A percentile compares a stretch with the other conserved stretches of the same genome.
phyloP scores from a whole-genome alignment of 2,329 filamentous ascomycete genomes.

The Teratosphaeria zuluensis region DNA sequence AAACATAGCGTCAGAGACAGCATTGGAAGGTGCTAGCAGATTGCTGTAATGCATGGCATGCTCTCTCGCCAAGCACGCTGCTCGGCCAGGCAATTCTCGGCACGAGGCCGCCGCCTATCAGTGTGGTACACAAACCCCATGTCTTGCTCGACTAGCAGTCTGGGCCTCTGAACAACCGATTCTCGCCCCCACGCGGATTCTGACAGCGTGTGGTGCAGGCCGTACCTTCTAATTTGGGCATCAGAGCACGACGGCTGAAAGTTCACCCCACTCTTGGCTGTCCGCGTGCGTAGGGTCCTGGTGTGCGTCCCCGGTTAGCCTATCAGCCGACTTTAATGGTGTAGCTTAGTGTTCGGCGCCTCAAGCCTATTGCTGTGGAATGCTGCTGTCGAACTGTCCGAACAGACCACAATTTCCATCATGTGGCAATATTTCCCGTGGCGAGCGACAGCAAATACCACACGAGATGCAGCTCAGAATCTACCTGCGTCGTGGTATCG shows the following conservation, averaged over 20 bases:
- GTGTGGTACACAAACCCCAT: too few species aligned
- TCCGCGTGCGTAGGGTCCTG: background rate
- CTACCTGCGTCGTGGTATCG: constrained; percentile 36
- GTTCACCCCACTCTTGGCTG: background rate
- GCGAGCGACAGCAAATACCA: background rate
- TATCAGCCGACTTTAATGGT: background rate
- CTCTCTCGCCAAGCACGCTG: too few species aligned
- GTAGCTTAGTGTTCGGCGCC: background rate
- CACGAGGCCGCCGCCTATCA: too few species aligned
- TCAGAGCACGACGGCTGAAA: background rate
- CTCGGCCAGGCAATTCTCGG: too few species aligned
- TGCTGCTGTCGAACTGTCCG: background rate
- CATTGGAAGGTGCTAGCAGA: too few species aligned
- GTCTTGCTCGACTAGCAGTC: too few species aligned
- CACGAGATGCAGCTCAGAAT: constrained; percentile 14
- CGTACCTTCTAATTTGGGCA: background rate
- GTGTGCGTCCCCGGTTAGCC: background rate
- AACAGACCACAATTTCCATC: background rate
- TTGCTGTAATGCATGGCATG: too few species aligned
- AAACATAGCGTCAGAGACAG: too few species aligned
- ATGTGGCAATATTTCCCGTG: background rate
- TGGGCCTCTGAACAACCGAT: too few species aligned
- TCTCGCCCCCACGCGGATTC: too few species aligned
- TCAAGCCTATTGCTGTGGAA: background rate
- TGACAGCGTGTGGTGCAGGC: background rate